Evolutionary conservation across 495 filamentous ascomycete species (phyloP).

Genomic region (Filosporella fistucella): DNA sequence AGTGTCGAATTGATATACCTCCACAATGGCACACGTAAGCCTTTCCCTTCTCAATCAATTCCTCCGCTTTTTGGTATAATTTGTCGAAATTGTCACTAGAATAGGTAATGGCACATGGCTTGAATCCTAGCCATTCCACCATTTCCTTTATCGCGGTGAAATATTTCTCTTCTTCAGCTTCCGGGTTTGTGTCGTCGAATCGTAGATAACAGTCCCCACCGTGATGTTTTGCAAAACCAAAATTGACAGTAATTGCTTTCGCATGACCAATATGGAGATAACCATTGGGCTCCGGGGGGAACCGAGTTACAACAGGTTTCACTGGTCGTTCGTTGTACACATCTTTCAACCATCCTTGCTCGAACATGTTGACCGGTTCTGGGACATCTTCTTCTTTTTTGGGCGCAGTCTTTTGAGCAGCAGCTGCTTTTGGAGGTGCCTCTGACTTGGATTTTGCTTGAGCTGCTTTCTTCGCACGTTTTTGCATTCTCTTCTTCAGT

Average conservation of each 20-base stretch:
- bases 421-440: conserved; percentile 34
- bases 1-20: conserved; percentile 16
- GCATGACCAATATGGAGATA: conserved; percentile 87
- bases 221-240: conserved; percentile 86
- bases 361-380: conserved; percentile 69
- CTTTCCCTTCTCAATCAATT: conserved; percentile 64
- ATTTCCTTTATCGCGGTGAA: conserved; percentile 75
- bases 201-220: conserved; percentile 58
- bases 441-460: conserved; percentile 42
- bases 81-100: conserved; percentile 73
- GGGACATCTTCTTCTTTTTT: conserved; percentile 19
- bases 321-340: conserved; percentile 74
- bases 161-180: conserved; percentile 75
- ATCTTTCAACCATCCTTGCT: conserved; percentile 73
- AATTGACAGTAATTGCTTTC: conserved; percentile 97
- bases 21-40: conserved; percentile 66
- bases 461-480: conserved; percentile 56
- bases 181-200: conserved; percentile 76
- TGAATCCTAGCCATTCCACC: conserved; percentile 79
- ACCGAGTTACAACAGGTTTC: conserved; percentile 68
- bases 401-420: conserved; percentile 32
- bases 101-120: conserved; percentile 72
- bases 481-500: conserved; percentile 59
- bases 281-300: conserved; percentile 87
- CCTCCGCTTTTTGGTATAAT: conserved; percentile 84